Evolutionary conservation across 148 eudicot genomes (phyloP), one percentile per base, ranked within the genome.

Genomic region (Rhododendron williamsianum): DNA sequence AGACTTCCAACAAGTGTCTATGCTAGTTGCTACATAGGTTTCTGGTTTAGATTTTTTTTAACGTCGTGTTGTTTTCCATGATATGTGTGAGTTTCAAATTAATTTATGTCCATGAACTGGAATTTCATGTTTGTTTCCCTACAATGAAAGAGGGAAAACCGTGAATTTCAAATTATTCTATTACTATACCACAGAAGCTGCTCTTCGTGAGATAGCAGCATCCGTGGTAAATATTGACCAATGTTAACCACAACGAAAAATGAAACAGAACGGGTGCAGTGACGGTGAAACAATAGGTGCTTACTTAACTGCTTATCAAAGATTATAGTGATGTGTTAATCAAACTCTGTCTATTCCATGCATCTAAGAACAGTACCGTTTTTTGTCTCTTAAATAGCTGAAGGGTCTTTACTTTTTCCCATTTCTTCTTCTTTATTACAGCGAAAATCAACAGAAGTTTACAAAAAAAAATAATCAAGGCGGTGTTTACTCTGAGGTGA

Each of bases 401-500:
- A 82, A 43, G 54, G 54, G 60, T 16, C 74, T 69, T 5, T 1
- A 18, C 27, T 25, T 25, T 69, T 46, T 46, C 30, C 30, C 67
- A 23, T 74, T 58, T 81, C 13, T 25, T 81, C 13, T 25, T 54
- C 38, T 35, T 11, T 65, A 27, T 56, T 81, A 85, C 71, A 89
- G 89, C 41, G 54, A 83, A 78, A 86, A 30, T 60, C 51, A 67
- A 56, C n/a, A 48, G 65, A 6, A 78, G 36, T 45, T 19, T 46
- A 83, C 43, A 30, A 23, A 58, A 71, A 84, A 84, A 71, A 65
- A 65, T n/a, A n/a, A 21, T 8, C 18, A 85, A 84, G 80, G 80
- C 46, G 19, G 46, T 30, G 78, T 83, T 87, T 86, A 88, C 82
- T 56, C 27, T 78, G 89, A 67, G 79, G 65, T 35, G 76, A 9